Conservation (phyloP, 2,329 filamentous ascomycete species). For the Penicillium sclerotiorum region DNA sequence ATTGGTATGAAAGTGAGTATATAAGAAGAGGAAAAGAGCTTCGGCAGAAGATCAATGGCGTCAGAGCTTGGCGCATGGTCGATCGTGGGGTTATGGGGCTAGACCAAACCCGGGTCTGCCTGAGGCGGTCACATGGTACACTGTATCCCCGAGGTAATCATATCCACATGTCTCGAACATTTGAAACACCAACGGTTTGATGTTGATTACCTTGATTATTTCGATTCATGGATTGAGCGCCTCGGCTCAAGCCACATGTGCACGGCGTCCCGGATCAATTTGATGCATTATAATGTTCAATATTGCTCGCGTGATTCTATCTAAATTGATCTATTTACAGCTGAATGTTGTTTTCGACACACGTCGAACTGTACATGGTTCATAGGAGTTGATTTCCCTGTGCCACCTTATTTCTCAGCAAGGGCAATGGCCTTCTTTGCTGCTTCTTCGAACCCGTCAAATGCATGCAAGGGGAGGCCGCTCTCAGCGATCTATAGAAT, state of each 20-base stretch:
- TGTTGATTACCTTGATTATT: no score
- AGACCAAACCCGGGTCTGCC: slow-evolving; percentile 16
- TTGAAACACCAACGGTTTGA: no score
- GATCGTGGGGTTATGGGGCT: slow-evolving; percentile 26
- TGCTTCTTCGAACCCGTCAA: slow-evolving; percentile 75
- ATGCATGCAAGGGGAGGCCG: slow-evolving; percentile 68
- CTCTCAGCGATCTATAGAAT: slow-evolving; percentile 62
- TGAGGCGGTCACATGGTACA: slow-evolving; percentile 3
- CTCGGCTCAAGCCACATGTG: no score
- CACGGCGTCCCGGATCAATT: no score
- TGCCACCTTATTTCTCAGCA: slow-evolving; percentile 7
- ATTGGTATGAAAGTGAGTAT: background rate
- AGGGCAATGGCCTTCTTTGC: slow-evolving; percentile 62
- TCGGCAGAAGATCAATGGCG: slow-evolving; percentile 22
- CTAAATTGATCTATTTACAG: background rate
- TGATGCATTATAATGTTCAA: background rate
- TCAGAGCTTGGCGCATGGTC: slow-evolving; percentile 24
- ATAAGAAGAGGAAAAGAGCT: background rate
- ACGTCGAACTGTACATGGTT: background rate
- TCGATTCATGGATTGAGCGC: no score
- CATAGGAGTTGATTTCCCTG: background rate
- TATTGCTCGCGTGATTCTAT: background rate
- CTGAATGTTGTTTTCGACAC: background rate
- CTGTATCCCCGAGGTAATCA: slow-evolving; percentile 1
- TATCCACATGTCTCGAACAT: no score